Evolutionary conservation across 805 yeast species (phyloP).

Genomic region (Ogataea thermomethanolica): DNA sequence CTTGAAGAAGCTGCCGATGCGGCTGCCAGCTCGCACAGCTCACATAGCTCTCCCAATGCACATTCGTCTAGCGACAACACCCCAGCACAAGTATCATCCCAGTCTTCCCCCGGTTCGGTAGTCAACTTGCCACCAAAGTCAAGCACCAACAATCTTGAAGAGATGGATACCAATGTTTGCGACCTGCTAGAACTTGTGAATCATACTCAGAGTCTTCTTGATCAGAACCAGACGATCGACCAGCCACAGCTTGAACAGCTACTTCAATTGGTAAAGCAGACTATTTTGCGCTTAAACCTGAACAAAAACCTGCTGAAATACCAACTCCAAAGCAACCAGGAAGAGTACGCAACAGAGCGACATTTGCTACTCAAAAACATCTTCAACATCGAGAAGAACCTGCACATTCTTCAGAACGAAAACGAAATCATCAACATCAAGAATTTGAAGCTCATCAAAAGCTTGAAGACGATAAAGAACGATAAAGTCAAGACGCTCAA

Average conservation of each 20-base stretch:
- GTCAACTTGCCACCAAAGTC: neutral
- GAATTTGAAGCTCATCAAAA: slow-evolving; percentile 32
- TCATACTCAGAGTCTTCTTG: slow-evolving; percentile 3
- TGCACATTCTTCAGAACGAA: slow-evolving; percentile 26
- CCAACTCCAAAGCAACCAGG: slow-evolving; percentile 27
- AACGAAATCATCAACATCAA: slow-evolving; percentile 30
- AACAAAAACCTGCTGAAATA: slow-evolving; percentile 30
- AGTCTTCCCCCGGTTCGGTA: slow-evolving; percentile 5
- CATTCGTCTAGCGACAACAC: slow-evolving; percentile 1
- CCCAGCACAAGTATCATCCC: slow-evolving; percentile 6
- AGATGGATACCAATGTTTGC: slow-evolving; percentile 19
- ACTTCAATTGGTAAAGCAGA: slow-evolving; percentile 17
- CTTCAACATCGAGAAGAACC: slow-evolving; percentile 26
- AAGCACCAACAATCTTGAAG: slow-evolving; percentile 19
- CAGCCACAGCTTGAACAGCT: slow-evolving; percentile 3
- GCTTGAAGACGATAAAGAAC: slow-evolving; percentile 29
- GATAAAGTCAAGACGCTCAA: slow-evolving; percentile 28
- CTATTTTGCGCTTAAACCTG: slow-evolving; percentile 31
- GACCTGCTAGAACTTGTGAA: slow-evolving; percentile 10
- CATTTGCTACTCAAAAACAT: slow-evolving; percentile 28
- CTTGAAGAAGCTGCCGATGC: neutral
- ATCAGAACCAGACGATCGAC: slow-evolving; percentile 1
- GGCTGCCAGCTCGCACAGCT: neutral
- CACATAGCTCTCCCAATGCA: neutral
- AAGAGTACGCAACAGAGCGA: slow-evolving; percentile 31